Percentiles rank a stretch among this genome's conserved stretches.
These are phyloP conservation scores for Aethionema arabicum DNA, from an alignment of 345 rosid species.

Conservation along the genomic window DNA sequence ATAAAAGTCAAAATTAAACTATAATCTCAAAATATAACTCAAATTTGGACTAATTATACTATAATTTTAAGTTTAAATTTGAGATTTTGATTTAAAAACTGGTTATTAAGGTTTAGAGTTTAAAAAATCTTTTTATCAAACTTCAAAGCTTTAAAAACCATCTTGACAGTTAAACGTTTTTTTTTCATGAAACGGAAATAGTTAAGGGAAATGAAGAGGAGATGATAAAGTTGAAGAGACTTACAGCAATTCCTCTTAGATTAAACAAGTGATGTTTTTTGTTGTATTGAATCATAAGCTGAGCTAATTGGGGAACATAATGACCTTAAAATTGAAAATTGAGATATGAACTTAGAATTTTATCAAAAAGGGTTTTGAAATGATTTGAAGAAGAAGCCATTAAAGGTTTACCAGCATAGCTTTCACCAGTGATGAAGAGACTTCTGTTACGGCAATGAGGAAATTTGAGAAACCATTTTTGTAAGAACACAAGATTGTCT, in stretches of 20 bases:
- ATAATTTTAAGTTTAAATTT: too few relatives aligned
- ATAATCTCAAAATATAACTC: too few relatives aligned
- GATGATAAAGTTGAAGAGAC: slow-evolving; percentile 25
- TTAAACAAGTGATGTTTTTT: slow-evolving; percentile 71
- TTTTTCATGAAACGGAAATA: not conserved
- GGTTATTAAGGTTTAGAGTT: too few relatives aligned
- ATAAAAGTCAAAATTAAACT: too few relatives aligned
- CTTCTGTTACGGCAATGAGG: slow-evolving; percentile 89
- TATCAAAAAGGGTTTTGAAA: not conserved
- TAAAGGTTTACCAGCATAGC: slow-evolving; percentile 77
- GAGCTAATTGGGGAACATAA: slow-evolving; percentile 88
- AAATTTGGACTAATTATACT: too few relatives aligned
- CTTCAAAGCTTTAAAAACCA: too few relatives aligned
- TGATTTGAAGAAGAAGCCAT: not conserved
- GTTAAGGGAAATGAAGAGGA: not conserved
- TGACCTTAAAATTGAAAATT: slow-evolving; percentile 54
- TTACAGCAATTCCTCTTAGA: slow-evolving; percentile 90
- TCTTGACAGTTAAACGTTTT: too few relatives aligned
- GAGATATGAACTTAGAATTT: not conserved
- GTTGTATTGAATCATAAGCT: slow-evolving; percentile 80
- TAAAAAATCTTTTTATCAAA: too few relatives aligned
- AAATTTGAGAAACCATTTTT: slow-evolving; percentile 81
- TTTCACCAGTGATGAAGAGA: slow-evolving; percentile 89
- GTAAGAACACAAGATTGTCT: slow-evolving; percentile 90
- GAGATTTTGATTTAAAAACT: too few relatives aligned